Base-by-base conservation (phyloP, 352 stramenopile genomes). In the Discostella stelligera region DNA sequence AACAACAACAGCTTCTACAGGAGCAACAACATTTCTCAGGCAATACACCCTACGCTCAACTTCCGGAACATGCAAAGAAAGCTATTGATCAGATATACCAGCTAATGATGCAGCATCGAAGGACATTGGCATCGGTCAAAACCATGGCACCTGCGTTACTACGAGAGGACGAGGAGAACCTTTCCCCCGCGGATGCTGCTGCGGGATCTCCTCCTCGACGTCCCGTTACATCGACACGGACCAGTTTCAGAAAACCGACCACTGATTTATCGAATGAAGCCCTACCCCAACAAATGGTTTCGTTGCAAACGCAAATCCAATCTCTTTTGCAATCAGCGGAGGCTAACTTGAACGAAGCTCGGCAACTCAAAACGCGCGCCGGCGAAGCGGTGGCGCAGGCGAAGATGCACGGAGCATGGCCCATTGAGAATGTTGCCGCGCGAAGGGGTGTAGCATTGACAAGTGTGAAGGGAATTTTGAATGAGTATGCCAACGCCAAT, bases 51-150 rank as follows among this genome's bases (percentile, higher is more conserved):
- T 92, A 91, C 56, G 69, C 69, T 48, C 39, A 79, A 20, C 69
- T 92, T 3, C 77, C 84, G 1, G 60, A 79, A 0, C 65, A 89
- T 63, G 65, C 83, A 3, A 88, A 89, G 71, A 63, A 73, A 49
- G 82, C 71, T 3, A 85, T 92, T 71, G 87, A 92, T 83, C 64
- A 61, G 44, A 83, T 92, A 16, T 81, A 92, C 68, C 61, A 87
- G 46, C 73, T 81, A 13, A 91, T 92, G 71, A 90, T 91, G 80
- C 75, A 85, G 27, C 84, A 92, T 74, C 85, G 83, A 64, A 66
- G 82, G 27, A 89, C 75, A 11, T 61, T 91, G 23, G 60, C 82
- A 8, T 61, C 77, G 27, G 77, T 92, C 4, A 75, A 83, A 37
- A 86, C 79, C 32, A 92, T 90, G 82, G 76, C 77, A 21, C 87